phyloP scores from a whole-genome alignment of 306 rosid genomes.

The Albizia julibrissin region DNA sequence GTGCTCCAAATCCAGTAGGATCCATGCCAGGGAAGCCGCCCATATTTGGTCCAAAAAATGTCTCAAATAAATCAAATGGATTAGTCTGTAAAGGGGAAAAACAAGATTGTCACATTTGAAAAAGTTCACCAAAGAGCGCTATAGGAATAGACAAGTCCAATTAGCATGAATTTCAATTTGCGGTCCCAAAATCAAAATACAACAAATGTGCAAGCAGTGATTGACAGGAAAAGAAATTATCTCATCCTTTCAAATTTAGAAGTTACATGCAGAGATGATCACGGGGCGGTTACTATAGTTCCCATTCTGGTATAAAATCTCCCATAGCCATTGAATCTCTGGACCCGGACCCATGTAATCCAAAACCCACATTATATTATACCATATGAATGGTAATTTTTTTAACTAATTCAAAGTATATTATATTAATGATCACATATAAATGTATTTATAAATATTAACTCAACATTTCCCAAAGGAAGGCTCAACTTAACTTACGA shows the following conservation, averaged over 20 bases:
- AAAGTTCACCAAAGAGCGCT: slow-evolving; percentile 26
- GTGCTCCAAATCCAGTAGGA: slow-evolving; percentile 77
- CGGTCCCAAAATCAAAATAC: background rate
- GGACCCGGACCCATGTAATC: too few relatives aligned
- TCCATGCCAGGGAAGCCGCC: slow-evolving; percentile 87
- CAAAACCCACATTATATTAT: too few relatives aligned
- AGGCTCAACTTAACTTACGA: too few relatives aligned
- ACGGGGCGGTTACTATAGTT: too few relatives aligned
- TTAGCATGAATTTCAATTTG: slow-evolving; percentile 29
- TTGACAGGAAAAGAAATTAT: slow-evolving; percentile 4
- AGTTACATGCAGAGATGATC: too few relatives aligned
- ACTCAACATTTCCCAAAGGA: too few relatives aligned
- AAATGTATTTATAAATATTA: too few relatives aligned
- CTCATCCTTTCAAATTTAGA: slow-evolving; percentile 11
- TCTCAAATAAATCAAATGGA: slow-evolving; percentile 97
- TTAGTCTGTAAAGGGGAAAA: slow-evolving; percentile 64
- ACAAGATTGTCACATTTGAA: background rate
- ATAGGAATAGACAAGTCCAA: slow-evolving; percentile 11
- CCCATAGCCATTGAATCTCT: too few relatives aligned
- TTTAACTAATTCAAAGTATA: too few relatives aligned
- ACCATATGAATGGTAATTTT: too few relatives aligned
- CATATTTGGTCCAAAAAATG: slow-evolving; percentile 89
- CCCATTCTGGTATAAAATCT: too few relatives aligned
- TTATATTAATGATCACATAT: too few relatives aligned
- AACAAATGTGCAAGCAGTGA: background rate